phyloP scores from a whole-genome alignment of 192 early-diverging fungal genomes.

The Coemansia sp. region DNA sequence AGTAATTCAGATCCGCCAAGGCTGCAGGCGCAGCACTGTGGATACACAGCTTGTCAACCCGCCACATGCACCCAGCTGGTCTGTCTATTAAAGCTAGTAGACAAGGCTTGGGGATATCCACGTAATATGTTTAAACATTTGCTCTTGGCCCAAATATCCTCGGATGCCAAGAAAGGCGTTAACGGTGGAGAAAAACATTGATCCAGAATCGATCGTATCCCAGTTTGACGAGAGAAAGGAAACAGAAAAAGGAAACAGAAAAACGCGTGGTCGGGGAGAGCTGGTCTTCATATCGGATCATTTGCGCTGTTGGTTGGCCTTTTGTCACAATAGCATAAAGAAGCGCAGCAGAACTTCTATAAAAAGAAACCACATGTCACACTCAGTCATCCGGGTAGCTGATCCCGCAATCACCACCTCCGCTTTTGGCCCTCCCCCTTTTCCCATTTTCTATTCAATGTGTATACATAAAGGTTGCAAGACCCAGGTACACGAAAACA shows the following conservation, averaged over 20 bases:
- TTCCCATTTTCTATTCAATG: not conserved
- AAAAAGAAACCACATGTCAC: slow-evolving; percentile 9
- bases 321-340: not conserved
- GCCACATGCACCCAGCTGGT: no score
- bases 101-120: no score
- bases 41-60: no score
- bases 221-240: not conserved
- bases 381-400: slow-evolving; percentile 1
- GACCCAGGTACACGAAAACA: not conserved
- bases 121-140: not conserved
- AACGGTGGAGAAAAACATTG: not conserved
- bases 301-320: no score
- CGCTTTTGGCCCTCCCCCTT: not conserved
- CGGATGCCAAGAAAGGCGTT: not conserved
- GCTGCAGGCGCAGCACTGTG: no score
- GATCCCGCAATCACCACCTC: not conserved
- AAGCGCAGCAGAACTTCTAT: not conserved
- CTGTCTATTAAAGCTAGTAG: no score
- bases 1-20: no score
- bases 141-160: not conserved
- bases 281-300: not conserved
- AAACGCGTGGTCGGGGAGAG: not conserved
- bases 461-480: not conserved
- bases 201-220: not conserved
- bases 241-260: not conserved